phyloP scores from a whole-genome alignment of 2,329 filamentous ascomycete species.

The Trichoderma afroharzianum region DNA sequence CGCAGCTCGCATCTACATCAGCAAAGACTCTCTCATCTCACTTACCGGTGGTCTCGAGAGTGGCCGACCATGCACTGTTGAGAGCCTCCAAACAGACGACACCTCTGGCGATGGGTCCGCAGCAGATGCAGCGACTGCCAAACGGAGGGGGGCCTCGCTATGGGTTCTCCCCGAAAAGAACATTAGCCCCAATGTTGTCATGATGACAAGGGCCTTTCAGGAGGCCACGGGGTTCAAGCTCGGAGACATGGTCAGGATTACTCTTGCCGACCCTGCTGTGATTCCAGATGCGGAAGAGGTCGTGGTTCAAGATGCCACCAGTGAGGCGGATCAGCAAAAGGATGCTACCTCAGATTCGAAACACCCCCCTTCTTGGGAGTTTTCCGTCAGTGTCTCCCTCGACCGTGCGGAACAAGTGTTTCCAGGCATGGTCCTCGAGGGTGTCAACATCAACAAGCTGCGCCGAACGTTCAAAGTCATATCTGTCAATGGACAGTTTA shows the following conservation, averaged over 20 bases:
- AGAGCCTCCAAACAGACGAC: constrained; percentile 28
- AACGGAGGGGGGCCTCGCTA: constrained; percentile 44
- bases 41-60: constrained; percentile 42
- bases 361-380: constrained; percentile 37
- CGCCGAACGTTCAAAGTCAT: constrained; percentile 49
- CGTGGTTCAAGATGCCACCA: constrained; percentile 53
- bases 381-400: constrained; percentile 32
- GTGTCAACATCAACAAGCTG: constrained; percentile 38
- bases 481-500: constrained; percentile 51
- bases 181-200: constrained; percentile 62
- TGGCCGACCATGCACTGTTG: constrained; percentile 41
- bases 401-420: constrained; percentile 65
- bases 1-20: constrained; percentile 47
- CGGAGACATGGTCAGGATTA: constrained; percentile 60
- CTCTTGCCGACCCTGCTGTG: constrained; percentile 45
- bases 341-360: constrained; percentile 18
- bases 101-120: constrained; percentile 14
- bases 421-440: constrained; percentile 67
- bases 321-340: constrained; percentile 31
- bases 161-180: constrained; percentile 55
- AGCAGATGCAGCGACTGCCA: not conserved
- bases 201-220: constrained; percentile 71
- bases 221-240: constrained; percentile 70
- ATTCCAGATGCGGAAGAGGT: constrained; percentile 56
- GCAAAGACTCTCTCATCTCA: constrained; percentile 44